Conservation (phyloP, 805 yeast genomes). For the Ogataea trehalophila region DNA sequence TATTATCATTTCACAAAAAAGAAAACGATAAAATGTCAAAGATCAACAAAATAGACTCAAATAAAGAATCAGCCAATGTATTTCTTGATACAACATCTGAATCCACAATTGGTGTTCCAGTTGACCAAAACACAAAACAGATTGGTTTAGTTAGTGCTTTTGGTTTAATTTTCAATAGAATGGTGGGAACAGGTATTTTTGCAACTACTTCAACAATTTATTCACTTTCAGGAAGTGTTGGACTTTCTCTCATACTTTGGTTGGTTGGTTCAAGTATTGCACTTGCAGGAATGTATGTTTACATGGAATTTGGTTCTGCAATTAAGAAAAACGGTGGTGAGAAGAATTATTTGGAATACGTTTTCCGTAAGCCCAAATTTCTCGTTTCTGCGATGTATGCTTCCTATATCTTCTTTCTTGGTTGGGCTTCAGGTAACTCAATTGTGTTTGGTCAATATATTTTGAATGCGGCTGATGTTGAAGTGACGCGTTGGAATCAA, state of each 20-base stretch:
- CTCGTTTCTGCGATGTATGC: conserved; percentile 62
- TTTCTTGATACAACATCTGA: no score
- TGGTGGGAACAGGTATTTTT: conserved; percentile 74
- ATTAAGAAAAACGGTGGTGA: conserved; percentile 71
- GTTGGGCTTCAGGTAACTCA: conserved; percentile 85
- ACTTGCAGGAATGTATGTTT: conserved; percentile 56
- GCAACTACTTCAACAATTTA: conserved; percentile 63
- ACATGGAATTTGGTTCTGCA: conserved; percentile 66
- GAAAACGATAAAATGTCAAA: no score
- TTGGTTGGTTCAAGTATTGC: conserved; percentile 70
- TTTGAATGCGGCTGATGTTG: conserved; percentile 65
- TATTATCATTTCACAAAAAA: no score
- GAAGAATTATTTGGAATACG: conserved; percentile 70
- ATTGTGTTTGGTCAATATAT: conserved; percentile 76
- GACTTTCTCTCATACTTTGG: conserved; percentile 69
- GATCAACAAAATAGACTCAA: no score
- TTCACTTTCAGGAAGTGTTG: conserved; percentile 61
- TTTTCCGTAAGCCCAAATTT: conserved; percentile 62
- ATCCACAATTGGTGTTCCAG: conserved; percentile 1
- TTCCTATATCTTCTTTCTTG: conserved; percentile 66
- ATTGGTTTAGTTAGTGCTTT: conserved; percentile 40
- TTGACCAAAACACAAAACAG: conserved; percentile 40
- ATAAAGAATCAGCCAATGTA: no score
- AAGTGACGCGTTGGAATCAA: conserved; percentile 72
- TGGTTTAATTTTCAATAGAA: conserved; percentile 55